A percentile compares a stretch with the other conserved stretches of the same genome.
Evolutionary conservation across 345 rosid genomes (phyloP).

Genomic region (Carallia brachiata): DNA sequence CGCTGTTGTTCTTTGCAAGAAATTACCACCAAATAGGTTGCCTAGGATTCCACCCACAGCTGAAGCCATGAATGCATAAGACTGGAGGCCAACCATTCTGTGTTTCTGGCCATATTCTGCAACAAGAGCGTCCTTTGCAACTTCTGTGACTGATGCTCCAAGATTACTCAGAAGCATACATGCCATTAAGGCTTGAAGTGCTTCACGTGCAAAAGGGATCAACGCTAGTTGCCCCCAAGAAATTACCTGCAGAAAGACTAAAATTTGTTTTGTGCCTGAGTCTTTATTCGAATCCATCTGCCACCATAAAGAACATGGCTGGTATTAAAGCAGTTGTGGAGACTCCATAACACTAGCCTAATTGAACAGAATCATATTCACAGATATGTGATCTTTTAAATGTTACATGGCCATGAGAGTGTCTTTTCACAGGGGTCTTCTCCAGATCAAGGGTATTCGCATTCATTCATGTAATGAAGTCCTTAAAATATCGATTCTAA

Average conservation of each 20-base stretch:
- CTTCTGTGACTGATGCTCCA: constrained; percentile 85
- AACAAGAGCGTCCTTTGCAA: constrained; percentile 84
- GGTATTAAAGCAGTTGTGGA: no score
- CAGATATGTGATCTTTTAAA: no score
- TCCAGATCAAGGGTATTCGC: no score
- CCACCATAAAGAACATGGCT: background rate
- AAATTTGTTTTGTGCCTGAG: constrained; percentile 14
- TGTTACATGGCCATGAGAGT: no score
- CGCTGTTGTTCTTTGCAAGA: constrained; percentile 45
- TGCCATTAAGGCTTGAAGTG: constrained; percentile 63
- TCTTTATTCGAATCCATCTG: background rate
- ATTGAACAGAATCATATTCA: no score
- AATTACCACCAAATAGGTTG: constrained; percentile 73
- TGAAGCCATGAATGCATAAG: constrained; percentile 82
- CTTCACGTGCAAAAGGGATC: constrained; percentile 51
- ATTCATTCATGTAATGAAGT: no score
- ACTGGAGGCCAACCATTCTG: constrained; percentile 56
- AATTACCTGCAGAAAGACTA: constrained; percentile 73
- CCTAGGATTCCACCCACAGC: constrained; percentile 84
- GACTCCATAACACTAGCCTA: no score
- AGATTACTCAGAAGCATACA: constrained; percentile 70
- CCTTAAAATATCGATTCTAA: no score
- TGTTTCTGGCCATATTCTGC: constrained; percentile 76
- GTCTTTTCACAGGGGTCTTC: no score
- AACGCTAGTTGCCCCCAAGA: constrained; percentile 82